Evolutionary conservation across 352 stramenopile genomes (phyloP).

Genomic region (Lagenidium giganteum): DNA sequence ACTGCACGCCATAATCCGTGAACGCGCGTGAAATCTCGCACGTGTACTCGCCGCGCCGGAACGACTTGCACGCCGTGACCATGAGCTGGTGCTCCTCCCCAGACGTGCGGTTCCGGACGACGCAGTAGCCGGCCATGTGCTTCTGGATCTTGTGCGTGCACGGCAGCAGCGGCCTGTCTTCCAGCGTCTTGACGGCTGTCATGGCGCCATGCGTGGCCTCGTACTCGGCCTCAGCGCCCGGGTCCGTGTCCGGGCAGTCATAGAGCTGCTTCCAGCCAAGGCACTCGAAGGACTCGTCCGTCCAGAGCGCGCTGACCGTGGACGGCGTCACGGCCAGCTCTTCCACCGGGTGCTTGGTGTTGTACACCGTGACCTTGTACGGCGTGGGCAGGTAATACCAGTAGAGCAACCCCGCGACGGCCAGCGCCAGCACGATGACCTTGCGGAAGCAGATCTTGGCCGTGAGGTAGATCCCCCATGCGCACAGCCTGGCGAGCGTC

Average conservation of each 20-base stretch:
- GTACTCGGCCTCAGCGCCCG: conserved; percentile 12
- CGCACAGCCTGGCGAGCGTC: too few species aligned
- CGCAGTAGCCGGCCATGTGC: conserved; percentile 80
- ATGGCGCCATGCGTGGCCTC: too few species aligned
- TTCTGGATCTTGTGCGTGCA: conserved; percentile 58
- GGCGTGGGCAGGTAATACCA: too few species aligned
- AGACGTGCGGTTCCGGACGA: conserved; percentile 78
- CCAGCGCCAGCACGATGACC: too few species aligned
- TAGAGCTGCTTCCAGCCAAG: conserved; percentile 82
- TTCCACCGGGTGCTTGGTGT: conserved; percentile 52
- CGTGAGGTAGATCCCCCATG: too few species aligned
- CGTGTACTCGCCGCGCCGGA: conserved; percentile 67
- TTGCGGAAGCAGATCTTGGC: too few species aligned
- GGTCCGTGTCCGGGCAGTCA: conserved; percentile 48
- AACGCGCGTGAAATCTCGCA: conserved; percentile 80
- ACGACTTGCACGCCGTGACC: conserved; percentile 67
- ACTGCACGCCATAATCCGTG: conserved; percentile 77
- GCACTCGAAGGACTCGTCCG: conserved; percentile 77
- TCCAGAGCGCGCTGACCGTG: conserved; percentile 54
- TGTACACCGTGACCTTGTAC: too few species aligned
- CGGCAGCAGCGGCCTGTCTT: conserved; percentile 45
- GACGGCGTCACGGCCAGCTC: conserved; percentile 55
- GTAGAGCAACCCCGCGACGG: too few species aligned
- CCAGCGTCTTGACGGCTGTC: too few species aligned
- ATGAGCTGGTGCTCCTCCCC: conserved; percentile 79